Conservation (phyloP, 805 yeast species). For the Diddensiella caesifluorescens region DNA sequence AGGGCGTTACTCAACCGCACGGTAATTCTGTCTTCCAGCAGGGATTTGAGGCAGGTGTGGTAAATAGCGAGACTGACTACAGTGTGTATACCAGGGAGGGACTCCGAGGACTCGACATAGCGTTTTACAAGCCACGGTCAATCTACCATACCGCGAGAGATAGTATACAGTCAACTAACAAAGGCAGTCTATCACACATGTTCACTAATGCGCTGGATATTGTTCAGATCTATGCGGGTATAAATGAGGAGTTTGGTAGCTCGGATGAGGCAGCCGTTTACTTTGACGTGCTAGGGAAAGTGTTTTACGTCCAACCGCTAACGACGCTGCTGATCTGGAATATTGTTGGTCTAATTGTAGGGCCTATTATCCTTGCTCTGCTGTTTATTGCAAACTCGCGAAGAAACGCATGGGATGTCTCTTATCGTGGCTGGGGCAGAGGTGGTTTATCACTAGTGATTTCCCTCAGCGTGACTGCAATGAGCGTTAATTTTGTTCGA, state of each 20-base stretch:
- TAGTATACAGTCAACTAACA: conserved; percentile 55
- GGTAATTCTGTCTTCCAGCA: conserved; percentile 79
- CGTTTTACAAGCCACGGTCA: conserved; percentile 80
- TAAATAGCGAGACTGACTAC: conserved; percentile 82
- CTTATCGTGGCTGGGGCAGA: conserved; percentile 39
- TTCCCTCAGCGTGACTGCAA: conserved; percentile 38
- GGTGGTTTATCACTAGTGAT: conserved; percentile 53
- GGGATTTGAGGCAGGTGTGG: conserved; percentile 68
- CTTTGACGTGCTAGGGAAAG: conserved; percentile 58
- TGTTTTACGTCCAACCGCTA: conserved; percentile 50
- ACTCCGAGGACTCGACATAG: conserved; percentile 81
- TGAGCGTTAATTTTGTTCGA: conserved; percentile 39
- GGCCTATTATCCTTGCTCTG: conserved; percentile 52
- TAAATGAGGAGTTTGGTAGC: conserved; percentile 33
- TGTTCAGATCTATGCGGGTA: conserved; percentile 41
- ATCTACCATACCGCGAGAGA: conserved; percentile 78
- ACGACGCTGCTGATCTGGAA: conserved; percentile 47
- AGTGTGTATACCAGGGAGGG: conserved; percentile 62
- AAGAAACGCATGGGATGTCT: too few relatives aligned
- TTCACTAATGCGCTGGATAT: conserved; percentile 63
- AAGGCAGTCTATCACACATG: conserved; percentile 81
- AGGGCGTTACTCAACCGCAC: conserved; percentile 53
- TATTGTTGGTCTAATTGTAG: conserved; percentile 43
- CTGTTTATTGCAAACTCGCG: conserved; percentile 37
- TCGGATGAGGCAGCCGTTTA: conserved; percentile 45